Evolutionary conservation across 805 yeast genomes (phyloP).

Genomic region (Pichia kluyveri): DNA sequence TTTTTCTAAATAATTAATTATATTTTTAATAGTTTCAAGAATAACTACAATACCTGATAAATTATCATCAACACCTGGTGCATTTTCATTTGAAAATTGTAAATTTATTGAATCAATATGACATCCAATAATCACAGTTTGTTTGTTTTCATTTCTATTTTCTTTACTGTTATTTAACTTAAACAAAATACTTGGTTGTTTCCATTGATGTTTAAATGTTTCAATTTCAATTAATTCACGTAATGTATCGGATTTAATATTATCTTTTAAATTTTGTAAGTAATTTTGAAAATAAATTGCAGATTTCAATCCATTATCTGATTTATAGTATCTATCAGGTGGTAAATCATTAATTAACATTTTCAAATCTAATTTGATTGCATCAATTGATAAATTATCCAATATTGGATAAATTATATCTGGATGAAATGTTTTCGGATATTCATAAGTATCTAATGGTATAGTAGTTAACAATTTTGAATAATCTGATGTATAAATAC

Average conservation of each 20-base stretch:
- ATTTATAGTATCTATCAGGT: constrained; percentile 68
- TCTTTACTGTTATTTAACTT: constrained; percentile 34
- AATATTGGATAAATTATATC: constrained; percentile 27
- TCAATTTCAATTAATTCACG: constrained; percentile 26
- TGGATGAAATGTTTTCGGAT: constrained; percentile 38
- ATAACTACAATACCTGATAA: constrained; percentile 81
- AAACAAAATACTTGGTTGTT: constrained; percentile 68
- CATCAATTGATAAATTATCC: constrained; percentile 3
- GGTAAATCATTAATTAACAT: constrained; percentile 6
- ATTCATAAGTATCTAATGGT: constrained; percentile 27
- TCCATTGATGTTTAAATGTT: constrained; percentile 64
- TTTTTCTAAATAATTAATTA: constrained; percentile 22
- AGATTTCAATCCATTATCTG: constrained; percentile 59
- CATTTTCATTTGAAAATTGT: constrained; percentile 48
- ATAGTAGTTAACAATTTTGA: constrained; percentile 2
- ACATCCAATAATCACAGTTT: constrained; percentile 67
- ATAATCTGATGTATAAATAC: constrained; percentile 2
- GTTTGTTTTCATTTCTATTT: constrained; percentile 15
- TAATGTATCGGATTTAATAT: background rate
- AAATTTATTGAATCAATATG: constrained; percentile 83
- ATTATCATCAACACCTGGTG: constrained; percentile 96
- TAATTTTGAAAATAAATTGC: constrained; percentile 58
- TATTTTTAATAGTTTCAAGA: constrained; percentile 63
- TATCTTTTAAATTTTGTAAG: constrained; percentile 26
- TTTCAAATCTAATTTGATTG: constrained; percentile 3